Percentiles rank a stretch among this genome's conserved stretches.
These are phyloP conservation scores for Pseudogymnoascus sp. DNA, from an alignment of 2,329 filamentous ascomycete genomes.

Conservation along the genomic window DNA sequence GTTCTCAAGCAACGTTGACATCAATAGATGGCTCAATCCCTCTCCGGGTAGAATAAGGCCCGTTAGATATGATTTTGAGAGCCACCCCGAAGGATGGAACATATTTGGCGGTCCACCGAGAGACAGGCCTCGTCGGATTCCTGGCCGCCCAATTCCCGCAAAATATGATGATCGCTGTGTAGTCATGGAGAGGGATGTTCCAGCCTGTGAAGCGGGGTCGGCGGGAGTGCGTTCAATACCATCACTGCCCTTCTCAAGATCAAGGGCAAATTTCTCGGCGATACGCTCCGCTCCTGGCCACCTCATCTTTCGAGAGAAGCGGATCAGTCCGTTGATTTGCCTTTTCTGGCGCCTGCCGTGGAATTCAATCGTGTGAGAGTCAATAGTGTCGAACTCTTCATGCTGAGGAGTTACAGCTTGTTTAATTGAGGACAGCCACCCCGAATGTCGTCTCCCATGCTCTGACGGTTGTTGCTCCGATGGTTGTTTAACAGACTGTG, in stretches of 20 bases:
- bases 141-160: constrained; percentile 23
- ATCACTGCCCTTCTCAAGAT: constrained; percentile 24
- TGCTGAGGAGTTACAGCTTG: constrained; percentile 11
- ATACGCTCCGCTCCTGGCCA: constrained; percentile 52
- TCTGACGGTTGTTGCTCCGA: not conserved
- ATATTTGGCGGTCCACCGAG: constrained; percentile 45
- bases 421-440: not conserved
- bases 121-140: constrained; percentile 20
- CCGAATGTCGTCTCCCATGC: not conserved
- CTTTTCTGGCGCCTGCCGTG: constrained; percentile 43
- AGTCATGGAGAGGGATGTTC: constrained; percentile 25
- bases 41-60: constrained; percentile 60
- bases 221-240: constrained; percentile 22
- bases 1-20: constrained; percentile 58
- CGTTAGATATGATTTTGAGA: constrained; percentile 61
- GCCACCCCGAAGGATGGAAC: constrained; percentile 54
- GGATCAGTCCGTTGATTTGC: constrained; percentile 53
- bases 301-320: constrained; percentile 54
- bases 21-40: constrained; percentile 54
- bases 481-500: not conserved
- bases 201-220: constrained; percentile 2
- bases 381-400: constrained; percentile 6
- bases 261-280: constrained; percentile 18
- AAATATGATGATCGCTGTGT: constrained; percentile 26
- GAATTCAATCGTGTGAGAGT: constrained; percentile 15